Evolutionary conservation across 495 filamentous ascomycete species (phyloP).

Genomic region (Trichoderma asperelloides): DNA sequence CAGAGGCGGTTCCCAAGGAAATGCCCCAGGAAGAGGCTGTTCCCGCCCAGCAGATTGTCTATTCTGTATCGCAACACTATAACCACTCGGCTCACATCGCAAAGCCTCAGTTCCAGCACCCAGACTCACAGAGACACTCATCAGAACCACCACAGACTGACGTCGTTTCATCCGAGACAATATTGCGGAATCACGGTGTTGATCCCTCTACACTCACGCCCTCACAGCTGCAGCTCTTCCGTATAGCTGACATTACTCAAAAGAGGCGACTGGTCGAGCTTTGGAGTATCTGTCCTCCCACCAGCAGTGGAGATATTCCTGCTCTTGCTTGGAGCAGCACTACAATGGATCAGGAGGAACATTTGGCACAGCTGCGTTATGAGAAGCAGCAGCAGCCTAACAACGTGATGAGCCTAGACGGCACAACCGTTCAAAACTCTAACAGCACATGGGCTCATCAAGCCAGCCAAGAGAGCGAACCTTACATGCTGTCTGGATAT

Average conservation of each 20-base stretch:
- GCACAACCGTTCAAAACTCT: slow-evolving; percentile 39
- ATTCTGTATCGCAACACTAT: slow-evolving; percentile 68
- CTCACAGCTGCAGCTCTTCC: slow-evolving; percentile 54
- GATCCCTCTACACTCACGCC: slow-evolving; percentile 44
- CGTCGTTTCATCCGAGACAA: slow-evolving; percentile 31
- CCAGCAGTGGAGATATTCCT: slow-evolving; percentile 27
- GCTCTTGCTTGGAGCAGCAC: slow-evolving; percentile 38
- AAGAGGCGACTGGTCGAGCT: slow-evolving; percentile 53
- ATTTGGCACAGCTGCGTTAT: slow-evolving; percentile 39
- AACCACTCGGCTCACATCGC: slow-evolving; percentile 57
- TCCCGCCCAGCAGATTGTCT: slow-evolving; percentile 34
- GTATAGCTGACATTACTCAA: slow-evolving; percentile 48
- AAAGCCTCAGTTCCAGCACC: slow-evolving; percentile 14
- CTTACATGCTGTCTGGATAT: slow-evolving; percentile 65
- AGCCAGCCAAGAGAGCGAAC: slow-evolving; percentile 36
- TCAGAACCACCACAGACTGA: slow-evolving; percentile 41
- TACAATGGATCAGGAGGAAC: slow-evolving; percentile 41
- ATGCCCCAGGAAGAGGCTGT: slow-evolving; percentile 9
- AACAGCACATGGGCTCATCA: slow-evolving; percentile 39
- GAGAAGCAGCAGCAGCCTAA: slow-evolving; percentile 34
- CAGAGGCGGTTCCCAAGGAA: slow-evolving; percentile 21
- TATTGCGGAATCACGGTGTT: slow-evolving; percentile 43
- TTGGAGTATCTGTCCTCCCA: slow-evolving; percentile 53
- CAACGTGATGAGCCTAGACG: slow-evolving; percentile 35
- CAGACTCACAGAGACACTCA: slow-evolving; percentile 30